These are phyloP conservation scores for Penicillium ucsense DNA, from an alignment of 495 filamentous ascomycete genomes.

Conservation along the genomic window DNA sequence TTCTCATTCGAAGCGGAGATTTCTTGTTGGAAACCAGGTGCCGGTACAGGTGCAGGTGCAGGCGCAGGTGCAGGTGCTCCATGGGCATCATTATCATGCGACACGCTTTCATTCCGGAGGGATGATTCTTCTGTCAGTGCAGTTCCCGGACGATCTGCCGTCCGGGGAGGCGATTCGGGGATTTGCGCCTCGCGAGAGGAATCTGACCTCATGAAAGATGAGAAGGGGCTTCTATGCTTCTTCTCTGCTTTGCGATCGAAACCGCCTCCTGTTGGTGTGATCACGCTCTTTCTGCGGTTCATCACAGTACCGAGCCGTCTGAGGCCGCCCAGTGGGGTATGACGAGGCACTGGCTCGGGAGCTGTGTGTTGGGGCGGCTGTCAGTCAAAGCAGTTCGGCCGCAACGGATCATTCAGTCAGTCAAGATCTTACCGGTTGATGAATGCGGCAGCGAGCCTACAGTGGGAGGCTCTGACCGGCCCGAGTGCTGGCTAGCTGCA, in stretches of 20 bases:
- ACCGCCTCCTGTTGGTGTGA: slow-evolving; percentile 22
- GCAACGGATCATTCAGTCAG: neutral
- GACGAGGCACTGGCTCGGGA: slow-evolving; percentile 27
- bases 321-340: slow-evolving; percentile 41
- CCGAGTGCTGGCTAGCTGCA: slow-evolving; percentile 51
- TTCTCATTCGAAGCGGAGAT: slow-evolving; percentile 22
- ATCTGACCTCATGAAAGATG: slow-evolving; percentile 42
- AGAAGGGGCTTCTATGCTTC: slow-evolving; percentile 37
- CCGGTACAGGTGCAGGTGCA: slow-evolving; percentile 12
- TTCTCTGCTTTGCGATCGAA: slow-evolving; percentile 39
- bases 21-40: slow-evolving; percentile 13
- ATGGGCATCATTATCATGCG: slow-evolving; percentile 17
- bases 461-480: slow-evolving; percentile 26
- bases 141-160: slow-evolving; percentile 29
- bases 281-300: slow-evolving; percentile 46
- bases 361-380: slow-evolving; percentile 5
- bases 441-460: slow-evolving; percentile 22
- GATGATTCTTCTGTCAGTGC: slow-evolving; percentile 27
- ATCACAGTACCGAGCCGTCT: slow-evolving; percentile 76
- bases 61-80: slow-evolving; percentile 14
- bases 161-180: slow-evolving; percentile 26
- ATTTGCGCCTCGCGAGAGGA: slow-evolving; percentile 33
- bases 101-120: slow-evolving; percentile 22
- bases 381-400: neutral
- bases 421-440: slow-evolving; percentile 28